Percentiles rank a stretch among this genome's conserved stretches.
Evolutionary conservation across 495 filamentous ascomycete species (phyloP).

Genomic region (Penicillium soppii): DNA sequence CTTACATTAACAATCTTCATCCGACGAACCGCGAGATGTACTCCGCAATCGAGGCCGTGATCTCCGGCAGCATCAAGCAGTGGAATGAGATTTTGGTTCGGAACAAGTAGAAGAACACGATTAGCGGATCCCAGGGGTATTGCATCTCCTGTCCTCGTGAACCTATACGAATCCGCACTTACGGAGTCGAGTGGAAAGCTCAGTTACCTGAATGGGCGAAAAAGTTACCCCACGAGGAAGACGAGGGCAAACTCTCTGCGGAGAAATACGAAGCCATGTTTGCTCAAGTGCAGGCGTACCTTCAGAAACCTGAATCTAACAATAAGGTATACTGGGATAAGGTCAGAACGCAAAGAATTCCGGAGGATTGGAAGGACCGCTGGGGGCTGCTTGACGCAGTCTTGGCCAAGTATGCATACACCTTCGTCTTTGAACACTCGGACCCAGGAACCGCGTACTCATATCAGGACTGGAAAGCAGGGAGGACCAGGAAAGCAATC

Average conservation of each 20-base stretch:
- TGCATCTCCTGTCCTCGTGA: conserved; percentile 1
- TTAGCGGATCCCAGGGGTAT: no score
- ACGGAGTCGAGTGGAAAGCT: conserved; percentile 11
- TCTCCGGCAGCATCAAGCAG: conserved; percentile 7
- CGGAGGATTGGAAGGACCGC: conserved; percentile 7
- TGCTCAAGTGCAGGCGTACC: conserved; percentile 4
- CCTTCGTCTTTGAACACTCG: conserved; percentile 7
- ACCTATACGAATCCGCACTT: conserved; percentile 12
- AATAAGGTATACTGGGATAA: conserved; percentile 1
- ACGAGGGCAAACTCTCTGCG: conserved; percentile 1
- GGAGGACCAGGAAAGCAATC: conserved; percentile 12
- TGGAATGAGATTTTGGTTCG: conserved; percentile 14
- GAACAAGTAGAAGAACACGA: not conserved
- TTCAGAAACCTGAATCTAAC: conserved; percentile 4
- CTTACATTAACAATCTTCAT: conserved; percentile 65
- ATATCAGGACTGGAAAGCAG: conserved; percentile 15
- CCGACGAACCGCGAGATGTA: conserved; percentile 29
- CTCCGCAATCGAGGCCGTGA: conserved; percentile 10
- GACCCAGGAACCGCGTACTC: conserved; percentile 11
- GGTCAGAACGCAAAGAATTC: conserved; percentile 1
- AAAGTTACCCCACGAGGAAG: conserved; percentile 2
- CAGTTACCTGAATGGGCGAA: conserved; percentile 10
- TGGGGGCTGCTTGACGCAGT: not conserved
- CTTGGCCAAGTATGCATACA: not conserved
- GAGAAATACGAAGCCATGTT: conserved; percentile 6